Conservation (phyloP, 1,139 yeast genomes). For the Debaryomyces nepalensis region DNA sequence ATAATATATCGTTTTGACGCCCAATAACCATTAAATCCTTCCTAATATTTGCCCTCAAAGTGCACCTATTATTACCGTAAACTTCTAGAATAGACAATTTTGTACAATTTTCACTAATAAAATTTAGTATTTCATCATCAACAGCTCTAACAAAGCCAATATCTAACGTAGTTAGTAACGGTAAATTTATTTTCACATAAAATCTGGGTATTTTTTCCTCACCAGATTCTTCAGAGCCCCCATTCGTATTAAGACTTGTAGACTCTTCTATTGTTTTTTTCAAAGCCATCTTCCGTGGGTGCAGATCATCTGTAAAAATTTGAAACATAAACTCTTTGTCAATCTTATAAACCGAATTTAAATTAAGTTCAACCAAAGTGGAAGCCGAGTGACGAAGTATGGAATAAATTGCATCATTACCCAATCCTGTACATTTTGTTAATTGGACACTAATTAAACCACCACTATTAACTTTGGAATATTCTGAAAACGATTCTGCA, state of each 20-base stretch:
- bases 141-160: constrained; percentile 76
- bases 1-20: constrained; percentile 68
- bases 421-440: constrained; percentile 66
- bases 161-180: constrained; percentile 67
- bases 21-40: constrained; percentile 71
- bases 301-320: constrained; percentile 42
- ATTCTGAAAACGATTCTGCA: constrained; percentile 56
- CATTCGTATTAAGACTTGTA: neutral
- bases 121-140: constrained; percentile 63
- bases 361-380: constrained; percentile 67
- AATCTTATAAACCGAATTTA: constrained; percentile 72
- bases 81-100: constrained; percentile 71
- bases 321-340: constrained; percentile 53
- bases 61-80: constrained; percentile 76
- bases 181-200: constrained; percentile 36
- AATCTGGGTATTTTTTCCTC: constrained; percentile 14
- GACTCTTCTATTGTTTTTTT: constrained; percentile 20
- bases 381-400: constrained; percentile 65
- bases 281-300: constrained; percentile 40
- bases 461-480: constrained; percentile 49
- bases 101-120: constrained; percentile 60
- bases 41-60: constrained; percentile 55
- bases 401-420: constrained; percentile 64
- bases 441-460: constrained; percentile 68
- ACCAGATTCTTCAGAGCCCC: constrained; percentile 16